These are phyloP conservation scores for Leccinum subgranulosum DNA, from an alignment of 768 basidiomycete genomes.

Conservation along the genomic window DNA sequence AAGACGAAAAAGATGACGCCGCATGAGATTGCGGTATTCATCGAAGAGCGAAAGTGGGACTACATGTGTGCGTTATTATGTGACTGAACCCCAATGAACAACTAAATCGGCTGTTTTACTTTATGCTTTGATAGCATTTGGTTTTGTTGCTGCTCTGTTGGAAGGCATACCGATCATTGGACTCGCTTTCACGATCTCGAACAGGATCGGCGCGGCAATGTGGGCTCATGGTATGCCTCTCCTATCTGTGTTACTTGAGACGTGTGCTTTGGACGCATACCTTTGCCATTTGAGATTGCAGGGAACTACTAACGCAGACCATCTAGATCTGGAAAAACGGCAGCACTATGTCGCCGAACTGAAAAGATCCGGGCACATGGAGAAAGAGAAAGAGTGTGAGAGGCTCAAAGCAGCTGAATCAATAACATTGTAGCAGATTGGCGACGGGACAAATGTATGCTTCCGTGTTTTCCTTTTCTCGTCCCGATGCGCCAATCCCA, in stretches of 20 bases:
- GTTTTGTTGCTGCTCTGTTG: conserved; percentile 77
- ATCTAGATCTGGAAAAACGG: conserved; percentile 59
- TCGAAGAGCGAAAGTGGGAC: conserved; percentile 90
- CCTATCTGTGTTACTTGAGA: neutral
- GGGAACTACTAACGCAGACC: neutral
- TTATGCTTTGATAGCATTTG: conserved; percentile 57
- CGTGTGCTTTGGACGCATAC: neutral
- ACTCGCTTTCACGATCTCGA: conserved; percentile 78
- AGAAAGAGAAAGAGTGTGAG: neutral
- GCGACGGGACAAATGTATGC: neutral
- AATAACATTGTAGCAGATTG: neutral
- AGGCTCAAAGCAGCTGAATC: neutral
- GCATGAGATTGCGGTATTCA: conserved; percentile 66
- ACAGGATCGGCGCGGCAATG: conserved; percentile 91
- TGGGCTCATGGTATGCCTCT: conserved; percentile 75
- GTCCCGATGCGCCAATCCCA: too few species aligned
- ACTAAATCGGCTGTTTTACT: neutral
- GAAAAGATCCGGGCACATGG: neutral
- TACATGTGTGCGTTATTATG: conserved; percentile 56
- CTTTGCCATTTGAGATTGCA: neutral
- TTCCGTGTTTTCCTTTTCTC: too few species aligned
- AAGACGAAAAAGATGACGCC: conserved; percentile 78
- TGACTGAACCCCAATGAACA: neutral
- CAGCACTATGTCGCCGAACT: conserved; percentile 44
- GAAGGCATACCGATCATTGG: conserved; percentile 83